Evolutionary conservation across 805 yeast genomes (phyloP), one percentile per base, ranked within the genome.

Genomic region (Candida sithepensis): DNA sequence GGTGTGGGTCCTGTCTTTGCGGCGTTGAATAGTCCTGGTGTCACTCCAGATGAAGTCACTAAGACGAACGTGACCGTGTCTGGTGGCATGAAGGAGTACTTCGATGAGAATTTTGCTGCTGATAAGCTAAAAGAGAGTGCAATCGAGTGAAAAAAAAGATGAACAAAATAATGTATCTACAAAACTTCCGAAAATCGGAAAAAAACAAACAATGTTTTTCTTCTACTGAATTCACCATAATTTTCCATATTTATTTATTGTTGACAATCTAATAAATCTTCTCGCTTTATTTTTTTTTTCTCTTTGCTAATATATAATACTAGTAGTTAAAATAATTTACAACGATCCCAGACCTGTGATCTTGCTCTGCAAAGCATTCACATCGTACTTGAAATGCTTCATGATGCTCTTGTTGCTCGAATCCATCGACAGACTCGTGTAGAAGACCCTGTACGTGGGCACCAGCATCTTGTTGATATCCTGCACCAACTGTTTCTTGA

Each of bases 381-480:
- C 76, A 57, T 74, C 81, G 57, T 79, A 85, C 66, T 82, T 84
- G 62, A 87, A 77, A 57, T 87, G 85, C 70, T 86, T 87, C 42
- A 77, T 73, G 39, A 78, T 72, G 58, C 85, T 81, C 64, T 88
- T 88, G 20, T 90, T 74, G 57, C 84, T 84, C 45, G 83, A 88
- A n/a, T 83, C 81, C 24, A 68, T 69, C 3, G 78, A 78, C 57
- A 87, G 83, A 64, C 87, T 86, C 56, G 86, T 89, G 65, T 88
- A 84, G 62, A 92, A 85, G 58, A 94, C 81, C 59, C 84, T 82
- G 67, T 92, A 92, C 46, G 92, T 78, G 13, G 96, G 96, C 49
- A 82, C 74, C 10, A 65, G 42, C 44, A 94, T 83, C 55, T 89
- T 80, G 32, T 82, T 82, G 59, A 85, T 84, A 58, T 92, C 97